A percentile compares a stretch with the other conserved stretches of the same genome.
Evolutionary conservation across 169 alveolate species (phyloP).

Genomic region (Plasmodium sp.): DNA sequence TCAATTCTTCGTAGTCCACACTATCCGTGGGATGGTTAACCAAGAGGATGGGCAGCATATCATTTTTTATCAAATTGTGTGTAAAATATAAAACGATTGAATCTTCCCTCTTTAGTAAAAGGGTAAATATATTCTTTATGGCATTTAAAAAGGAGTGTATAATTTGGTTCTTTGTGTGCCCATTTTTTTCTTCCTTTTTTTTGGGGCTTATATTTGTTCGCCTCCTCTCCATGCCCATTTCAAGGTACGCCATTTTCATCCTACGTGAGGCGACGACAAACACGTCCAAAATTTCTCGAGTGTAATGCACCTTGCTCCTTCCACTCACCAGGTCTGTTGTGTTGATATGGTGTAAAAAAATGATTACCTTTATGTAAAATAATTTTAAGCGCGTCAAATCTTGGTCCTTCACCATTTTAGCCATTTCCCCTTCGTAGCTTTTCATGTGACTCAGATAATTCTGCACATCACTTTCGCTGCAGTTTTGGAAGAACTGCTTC

Average conservation of each 20-base stretch:
- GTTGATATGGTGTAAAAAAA: slow-evolving; percentile 37
- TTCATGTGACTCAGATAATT: slow-evolving; percentile 28
- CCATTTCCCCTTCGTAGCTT: slow-evolving; percentile 7
- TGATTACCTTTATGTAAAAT: slow-evolving; percentile 54
- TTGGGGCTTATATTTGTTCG: not conserved
- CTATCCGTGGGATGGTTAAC: not conserved
- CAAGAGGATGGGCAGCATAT: slow-evolving; percentile 25
- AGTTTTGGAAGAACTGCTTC: slow-evolving; percentile 18
- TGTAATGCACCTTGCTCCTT: slow-evolving; percentile 13
- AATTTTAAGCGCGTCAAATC: slow-evolving; percentile 39
- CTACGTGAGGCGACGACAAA: slow-evolving; percentile 9
- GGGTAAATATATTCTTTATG: slow-evolving; percentile 51
- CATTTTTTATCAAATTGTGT: slow-evolving; percentile 15
- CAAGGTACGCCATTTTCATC: slow-evolving; percentile 29
- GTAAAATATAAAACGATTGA: slow-evolving; percentile 48
- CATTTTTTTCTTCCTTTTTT: not conserved
- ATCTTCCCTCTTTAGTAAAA: slow-evolving; percentile 35
- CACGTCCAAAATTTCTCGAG: slow-evolving; percentile 1
- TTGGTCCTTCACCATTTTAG: not conserved
- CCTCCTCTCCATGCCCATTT: not conserved
- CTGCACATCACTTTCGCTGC: slow-evolving; percentile 41
- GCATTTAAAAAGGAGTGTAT: slow-evolving; percentile 32
- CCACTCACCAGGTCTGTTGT: slow-evolving; percentile 11
- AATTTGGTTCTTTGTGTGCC: slow-evolving; percentile 31
- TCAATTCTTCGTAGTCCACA: not conserved